Percentiles rank a stretch among this genome's conserved stretches.
phyloP scores from a whole-genome alignment of 768 basidiomycete genomes.

The Macrolepiota fuliginosa region DNA sequence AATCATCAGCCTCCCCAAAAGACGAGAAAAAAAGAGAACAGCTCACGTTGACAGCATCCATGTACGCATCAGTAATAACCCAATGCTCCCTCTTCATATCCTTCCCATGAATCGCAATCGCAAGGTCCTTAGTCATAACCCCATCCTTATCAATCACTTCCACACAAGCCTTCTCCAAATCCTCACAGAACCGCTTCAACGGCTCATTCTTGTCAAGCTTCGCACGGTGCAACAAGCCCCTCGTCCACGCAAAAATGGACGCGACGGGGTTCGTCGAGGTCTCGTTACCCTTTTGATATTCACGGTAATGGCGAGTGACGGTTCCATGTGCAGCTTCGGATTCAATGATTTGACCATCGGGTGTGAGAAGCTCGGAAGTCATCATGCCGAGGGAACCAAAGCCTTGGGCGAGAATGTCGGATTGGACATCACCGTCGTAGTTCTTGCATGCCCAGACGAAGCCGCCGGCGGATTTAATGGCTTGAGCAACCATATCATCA shows the following conservation, averaged over 20 bases:
- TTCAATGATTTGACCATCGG: constrained; percentile 90
- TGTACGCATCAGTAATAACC: constrained; percentile 92
- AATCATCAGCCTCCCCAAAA: neutral
- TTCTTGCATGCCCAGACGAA: constrained; percentile 78
- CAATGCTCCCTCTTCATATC: constrained; percentile 91
- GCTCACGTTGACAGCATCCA: constrained; percentile 89
- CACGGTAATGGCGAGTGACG: constrained; percentile 95
- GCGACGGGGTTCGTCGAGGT: constrained; percentile 99
- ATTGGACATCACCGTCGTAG: constrained; percentile 86
- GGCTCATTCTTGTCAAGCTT: constrained; percentile 84
- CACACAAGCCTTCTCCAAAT: constrained; percentile 84
- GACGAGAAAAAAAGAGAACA: neutral
- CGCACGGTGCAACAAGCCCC: constrained; percentile 89
- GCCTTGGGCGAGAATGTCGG: constrained; percentile 95
- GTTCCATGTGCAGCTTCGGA: constrained; percentile 97
- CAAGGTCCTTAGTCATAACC: constrained; percentile 97
- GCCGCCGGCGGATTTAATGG: constrained; percentile 93
- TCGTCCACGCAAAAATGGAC: constrained; percentile 98
- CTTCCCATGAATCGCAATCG: constrained; percentile 91
- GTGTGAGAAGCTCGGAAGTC: constrained; percentile 94
- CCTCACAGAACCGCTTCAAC: constrained; percentile 69
- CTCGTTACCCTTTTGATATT: constrained; percentile 96
- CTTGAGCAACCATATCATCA: constrained; percentile 98
- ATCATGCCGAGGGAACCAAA: constrained; percentile 98
- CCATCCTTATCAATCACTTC: constrained; percentile 90